Conservation (phyloP, 192 early-diverging fungal genomes). For the Gigaspora rosea region DNA sequence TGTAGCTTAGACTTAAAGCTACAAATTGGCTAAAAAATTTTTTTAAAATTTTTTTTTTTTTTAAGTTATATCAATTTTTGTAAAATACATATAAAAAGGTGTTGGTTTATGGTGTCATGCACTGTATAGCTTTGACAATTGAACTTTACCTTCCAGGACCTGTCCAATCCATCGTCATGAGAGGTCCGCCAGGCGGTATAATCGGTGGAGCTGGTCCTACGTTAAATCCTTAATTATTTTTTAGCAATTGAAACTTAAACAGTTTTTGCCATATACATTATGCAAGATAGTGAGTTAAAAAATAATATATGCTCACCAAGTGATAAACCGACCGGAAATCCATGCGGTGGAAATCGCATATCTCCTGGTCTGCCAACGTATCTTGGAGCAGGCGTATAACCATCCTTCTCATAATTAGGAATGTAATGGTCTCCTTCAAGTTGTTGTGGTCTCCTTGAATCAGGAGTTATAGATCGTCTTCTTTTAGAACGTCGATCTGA, state of each 20-base stretch:
- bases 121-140: background rate
- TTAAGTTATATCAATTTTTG: too few relatives aligned
- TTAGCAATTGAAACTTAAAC: too few relatives aligned
- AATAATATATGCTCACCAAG: constrained; percentile 24
- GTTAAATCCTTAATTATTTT: constrained; percentile 17
- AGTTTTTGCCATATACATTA: too few relatives aligned
- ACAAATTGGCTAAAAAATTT: too few relatives aligned
- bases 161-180: constrained; percentile 33
- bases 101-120: too few relatives aligned
- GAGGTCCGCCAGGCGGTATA: constrained; percentile 23
- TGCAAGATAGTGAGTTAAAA: background rate
- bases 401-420: constrained; percentile 85
- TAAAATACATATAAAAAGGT: too few relatives aligned
- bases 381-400: constrained; percentile 62
- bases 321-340: constrained; percentile 26
- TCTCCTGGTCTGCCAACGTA: constrained; percentile 47
- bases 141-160: constrained; percentile 22
- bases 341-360: constrained; percentile 24
- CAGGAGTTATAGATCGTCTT: constrained; percentile 22
- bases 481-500: constrained; percentile 29
- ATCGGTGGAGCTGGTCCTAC: constrained; percentile 24
- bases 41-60: too few relatives aligned
- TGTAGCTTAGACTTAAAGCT: too few relatives aligned
- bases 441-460: constrained; percentile 1
- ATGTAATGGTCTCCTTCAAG: constrained; percentile 74